Base-by-base conservation (phyloP, 768 basidiomycete genomes). In the Zangia roseola region DNA sequence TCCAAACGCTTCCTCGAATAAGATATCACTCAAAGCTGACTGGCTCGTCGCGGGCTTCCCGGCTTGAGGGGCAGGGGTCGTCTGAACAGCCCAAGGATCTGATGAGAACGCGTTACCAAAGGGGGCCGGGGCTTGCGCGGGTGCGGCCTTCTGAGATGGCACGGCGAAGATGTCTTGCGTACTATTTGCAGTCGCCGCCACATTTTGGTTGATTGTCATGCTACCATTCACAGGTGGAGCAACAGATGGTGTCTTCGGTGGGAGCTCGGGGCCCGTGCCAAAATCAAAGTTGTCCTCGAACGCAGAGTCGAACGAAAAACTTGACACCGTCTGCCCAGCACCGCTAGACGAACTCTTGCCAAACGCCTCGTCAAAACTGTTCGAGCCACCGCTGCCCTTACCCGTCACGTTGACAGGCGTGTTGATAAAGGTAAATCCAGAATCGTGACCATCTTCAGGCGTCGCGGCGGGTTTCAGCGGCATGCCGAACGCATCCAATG, bases 331-430 rank as follows among this genome's bases (percentile, higher is more conserved):
- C 31, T 67, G 57, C 6, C 73, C 53, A 10, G 78, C 58, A 9
- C 67, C 60, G 31, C 66, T 70, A 26, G 64, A 62, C 0, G 80
- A 67, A 19, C 80, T 69, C 52, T 78, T 81, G 16, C 82, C 79
- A 61, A 91, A 74, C 1, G 86, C 83, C 61, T 89, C 87, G 59
- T 91, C 88, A 56, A 91, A 88, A 43, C 80, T 88, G 54, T 74
- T 82, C 2, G 84, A 53, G 17, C 61, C 69, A 17, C 49, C 67
- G 20, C 50, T 56, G 23, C 36, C 51, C 39, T 47, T 51, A 42
- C 51, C 57, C 10, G 46, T 30, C 40, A 39, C 49, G 16, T 53
- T 54, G 30, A 19, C 49, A 3, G 61, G 54, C 14, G 49, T 26
- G 21, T 46, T 51, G 50, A 63, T 37, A 37, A 66, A 43, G 1